Base-by-base conservation (phyloP, 441 rosid genomes). In the Gossypium schwendimanii region DNA sequence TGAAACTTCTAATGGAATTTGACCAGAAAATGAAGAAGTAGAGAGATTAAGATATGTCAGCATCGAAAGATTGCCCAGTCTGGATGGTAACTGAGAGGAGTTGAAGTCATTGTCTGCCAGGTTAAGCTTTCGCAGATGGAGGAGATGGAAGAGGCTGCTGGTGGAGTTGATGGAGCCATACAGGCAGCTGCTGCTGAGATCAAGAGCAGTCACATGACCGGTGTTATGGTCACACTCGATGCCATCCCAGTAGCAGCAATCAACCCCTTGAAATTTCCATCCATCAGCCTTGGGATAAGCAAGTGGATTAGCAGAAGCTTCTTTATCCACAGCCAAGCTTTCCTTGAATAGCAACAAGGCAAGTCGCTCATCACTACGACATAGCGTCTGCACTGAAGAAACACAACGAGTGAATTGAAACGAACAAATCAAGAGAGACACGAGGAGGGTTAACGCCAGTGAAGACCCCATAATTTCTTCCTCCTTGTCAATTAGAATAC, bases 161-260 rank as follows among this genome's bases (percentile, higher is more conserved):
- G 17, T 49, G 15, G 77, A 68, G 39, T 68, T 36, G 52, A 75
- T 39, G 20, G 63, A 54, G 18, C 75, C 80, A 53, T 28, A 23
- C 23, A 78, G 78, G 28, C 57, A 44, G 41, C 81, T 78, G 4
- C 59, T 55, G 7, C 78, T 66, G n/a, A 78, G 81, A 17, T 74
- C 72, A 15, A 73, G 75, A 14, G 50, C 69, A 2, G 18, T 78
- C 1, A 75, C 73, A 70, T 78, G 61, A n/a, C 77, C 63, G n/a
- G 73, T 75, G n/a, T 49, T 12, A 14, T 9, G 54, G 12, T 75
- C 72, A 70, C 77, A 75, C 36, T 33, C 11, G 1, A 75, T 57
- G 8, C 77, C 73, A 6, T 68, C 55, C 73, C 73, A 75, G 0
- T 36, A 49, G 61, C 77, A 75, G 33, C 77, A 75, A 31, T 75